Percentiles rank a stretch among this genome's conserved stretches.
Evolutionary conservation across 2,329 filamentous ascomycete species (phyloP).

Genomic region (Sporothrix variecibatus): DNA sequence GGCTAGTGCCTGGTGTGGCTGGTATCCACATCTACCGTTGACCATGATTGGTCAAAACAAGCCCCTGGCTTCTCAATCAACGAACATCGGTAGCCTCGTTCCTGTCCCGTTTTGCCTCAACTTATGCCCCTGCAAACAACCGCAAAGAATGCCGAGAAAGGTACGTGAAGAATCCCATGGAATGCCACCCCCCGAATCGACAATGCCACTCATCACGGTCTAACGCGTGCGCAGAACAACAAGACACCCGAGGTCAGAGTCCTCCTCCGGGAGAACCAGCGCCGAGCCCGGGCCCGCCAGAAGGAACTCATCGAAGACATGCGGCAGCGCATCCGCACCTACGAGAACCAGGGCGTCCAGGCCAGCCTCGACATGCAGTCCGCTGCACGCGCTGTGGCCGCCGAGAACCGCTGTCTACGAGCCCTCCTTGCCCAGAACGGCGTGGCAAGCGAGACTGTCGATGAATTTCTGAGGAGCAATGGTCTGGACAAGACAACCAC

Average conservation of each 20-base stretch:
- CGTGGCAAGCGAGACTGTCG: conserved; percentile 20
- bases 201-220: not conserved
- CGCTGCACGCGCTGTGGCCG: conserved; percentile 51
- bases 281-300: conserved; percentile 42
- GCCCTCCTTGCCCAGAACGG: conserved; percentile 32
- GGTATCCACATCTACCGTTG: not conserved
- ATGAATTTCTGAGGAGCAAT: not conserved
- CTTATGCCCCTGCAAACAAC: not conserved
- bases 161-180: not conserved
- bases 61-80: not conserved
- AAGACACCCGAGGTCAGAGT: conserved; percentile 1
- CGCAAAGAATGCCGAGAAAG: conserved; percentile 13
- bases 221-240: not conserved
- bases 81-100: not conserved
- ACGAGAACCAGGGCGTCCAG: conserved; percentile 50
- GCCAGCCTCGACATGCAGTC: conserved; percentile 57
- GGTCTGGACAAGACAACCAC: not conserved
- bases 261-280: conserved; percentile 10
- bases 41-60: not conserved
- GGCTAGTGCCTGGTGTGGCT: not conserved
- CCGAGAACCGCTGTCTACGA: conserved; percentile 51
- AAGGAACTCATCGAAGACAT: conserved; percentile 53
- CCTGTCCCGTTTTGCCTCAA: not conserved
- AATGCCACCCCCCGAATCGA: not conserved
- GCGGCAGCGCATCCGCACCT: conserved; percentile 49